Conservation (phyloP, 768 basidiomycete species). For the Lyophyllum atratum region DNA sequence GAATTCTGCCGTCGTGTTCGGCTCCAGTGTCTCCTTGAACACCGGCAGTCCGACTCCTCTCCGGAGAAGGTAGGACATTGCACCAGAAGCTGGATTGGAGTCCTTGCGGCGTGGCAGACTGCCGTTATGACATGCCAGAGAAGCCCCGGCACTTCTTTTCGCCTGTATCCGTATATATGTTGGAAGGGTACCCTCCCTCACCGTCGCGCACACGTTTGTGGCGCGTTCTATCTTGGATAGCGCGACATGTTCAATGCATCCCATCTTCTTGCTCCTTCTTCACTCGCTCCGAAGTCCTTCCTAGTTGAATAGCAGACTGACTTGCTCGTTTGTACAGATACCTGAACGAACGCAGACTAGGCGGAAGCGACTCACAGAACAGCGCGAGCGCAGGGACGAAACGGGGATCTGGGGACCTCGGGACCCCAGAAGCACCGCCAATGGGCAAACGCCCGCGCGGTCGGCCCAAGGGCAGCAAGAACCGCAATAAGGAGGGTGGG, state of each 20-base stretch:
- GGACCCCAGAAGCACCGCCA: conserved; percentile 23
- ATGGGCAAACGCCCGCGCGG: conserved; percentile 59
- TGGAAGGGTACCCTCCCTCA: not conserved
- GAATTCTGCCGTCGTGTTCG: not conserved
- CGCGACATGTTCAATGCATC: not conserved
- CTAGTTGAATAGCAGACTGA: not conserved
- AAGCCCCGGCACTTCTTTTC: not conserved
- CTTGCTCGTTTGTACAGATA: conserved; percentile 45
- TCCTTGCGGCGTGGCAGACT: not conserved
- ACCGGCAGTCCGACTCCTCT: not conserved
- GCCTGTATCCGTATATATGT: not conserved
- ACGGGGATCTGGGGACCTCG: conserved; percentile 25
- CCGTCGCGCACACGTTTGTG: not conserved
- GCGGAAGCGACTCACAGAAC: conserved; percentile 41
- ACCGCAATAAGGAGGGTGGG: conserved; percentile 29
- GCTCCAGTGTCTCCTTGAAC: not conserved
- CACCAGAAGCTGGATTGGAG: not conserved
- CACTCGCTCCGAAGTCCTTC: not conserved
- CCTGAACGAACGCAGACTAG: conserved; percentile 61
- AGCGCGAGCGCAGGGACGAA: conserved; percentile 23
- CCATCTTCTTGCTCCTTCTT: not conserved
- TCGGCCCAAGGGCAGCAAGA: conserved; percentile 73
- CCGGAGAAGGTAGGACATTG: not conserved
- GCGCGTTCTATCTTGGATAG: not conserved
- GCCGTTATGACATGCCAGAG: not conserved